phyloP scores from a whole-genome alignment of 2,329 filamentous ascomycete species.

The Aspergillus uvarum region DNA sequence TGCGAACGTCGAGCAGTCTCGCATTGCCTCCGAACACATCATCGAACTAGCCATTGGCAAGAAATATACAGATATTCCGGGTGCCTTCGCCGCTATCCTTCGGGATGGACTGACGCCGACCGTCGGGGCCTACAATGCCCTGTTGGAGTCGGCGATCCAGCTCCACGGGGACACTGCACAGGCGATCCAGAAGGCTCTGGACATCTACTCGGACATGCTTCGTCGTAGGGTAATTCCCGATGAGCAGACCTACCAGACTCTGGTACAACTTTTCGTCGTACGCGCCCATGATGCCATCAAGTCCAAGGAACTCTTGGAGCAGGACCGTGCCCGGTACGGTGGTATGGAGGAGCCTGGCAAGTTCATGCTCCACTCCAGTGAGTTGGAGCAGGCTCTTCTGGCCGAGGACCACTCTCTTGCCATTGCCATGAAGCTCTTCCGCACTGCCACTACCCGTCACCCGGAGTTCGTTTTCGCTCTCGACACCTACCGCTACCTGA shows the following conservation, averaged over 20 bases:
- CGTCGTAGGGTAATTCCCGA: conserved; percentile 78
- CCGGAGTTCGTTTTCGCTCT: conserved; percentile 67
- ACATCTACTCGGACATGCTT: conserved; percentile 96
- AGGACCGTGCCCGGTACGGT: conserved; percentile 80
- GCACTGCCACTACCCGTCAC: conserved; percentile 66
- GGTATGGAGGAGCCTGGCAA: conserved; percentile 79
- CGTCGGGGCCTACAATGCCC: conserved; percentile 84
- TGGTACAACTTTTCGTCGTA: conserved; percentile 78
- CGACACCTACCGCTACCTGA: conserved; percentile 80
- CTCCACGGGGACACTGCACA: conserved; percentile 77
- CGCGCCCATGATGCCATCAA: conserved; percentile 76
- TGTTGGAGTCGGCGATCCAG: conserved; percentile 80
- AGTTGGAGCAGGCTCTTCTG: conserved; percentile 82
- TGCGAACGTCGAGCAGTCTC: conserved; percentile 60
- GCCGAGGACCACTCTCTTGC: conserved; percentile 83
- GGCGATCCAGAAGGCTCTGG: conserved; percentile 84
- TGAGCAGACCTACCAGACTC: conserved; percentile 79
- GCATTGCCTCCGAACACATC: conserved; percentile 75
- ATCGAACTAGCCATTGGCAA: conserved; percentile 68
- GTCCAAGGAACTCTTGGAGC: conserved; percentile 71
- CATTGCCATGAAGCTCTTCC: conserved; percentile 82
- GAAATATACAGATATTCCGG: conserved; percentile 83
- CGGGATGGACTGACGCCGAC: conserved; percentile 77
- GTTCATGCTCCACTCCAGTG: conserved; percentile 85
- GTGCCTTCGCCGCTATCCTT: conserved; percentile 87